These are phyloP conservation scores for Dalbergia cultrata DNA, from an alignment of 306 rosid species.

Conservation along the genomic window DNA sequence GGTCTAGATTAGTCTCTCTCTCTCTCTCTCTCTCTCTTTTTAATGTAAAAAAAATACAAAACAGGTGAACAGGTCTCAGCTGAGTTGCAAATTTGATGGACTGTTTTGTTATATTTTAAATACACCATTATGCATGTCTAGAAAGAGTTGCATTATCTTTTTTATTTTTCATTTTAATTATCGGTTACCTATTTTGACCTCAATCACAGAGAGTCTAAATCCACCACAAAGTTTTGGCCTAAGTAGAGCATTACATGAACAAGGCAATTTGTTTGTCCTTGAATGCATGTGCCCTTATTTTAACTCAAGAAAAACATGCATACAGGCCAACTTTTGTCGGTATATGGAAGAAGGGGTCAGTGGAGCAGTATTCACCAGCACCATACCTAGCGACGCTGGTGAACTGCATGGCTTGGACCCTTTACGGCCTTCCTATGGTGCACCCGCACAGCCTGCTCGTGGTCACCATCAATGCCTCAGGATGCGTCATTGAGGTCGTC, in stretches of 20 bases:
- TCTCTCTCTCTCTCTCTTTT: no score
- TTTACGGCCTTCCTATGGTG: constrained; percentile 85
- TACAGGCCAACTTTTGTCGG: constrained; percentile 74
- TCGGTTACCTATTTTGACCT: no score
- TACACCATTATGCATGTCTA: no score
- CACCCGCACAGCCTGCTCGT: constrained; percentile 73
- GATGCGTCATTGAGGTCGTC: constrained; percentile 60
- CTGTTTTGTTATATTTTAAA: no score
- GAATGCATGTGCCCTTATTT: not conserved
- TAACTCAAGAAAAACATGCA: not conserved
- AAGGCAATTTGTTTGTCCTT: not conserved
- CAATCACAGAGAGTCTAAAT: no score
- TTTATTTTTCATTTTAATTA: no score
- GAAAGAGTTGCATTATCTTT: no score
- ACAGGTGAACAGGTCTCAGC: no score
- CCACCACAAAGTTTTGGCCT: not conserved
- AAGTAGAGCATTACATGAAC: not conserved
- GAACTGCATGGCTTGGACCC: constrained; percentile 91
- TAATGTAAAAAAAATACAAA: no score
- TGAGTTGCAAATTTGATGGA: no score
- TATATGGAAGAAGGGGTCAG: constrained; percentile 81
- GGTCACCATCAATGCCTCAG: constrained; percentile 78
- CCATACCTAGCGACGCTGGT: constrained; percentile 84
- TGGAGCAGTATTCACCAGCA: constrained; percentile 77
- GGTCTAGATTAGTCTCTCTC: no score